A percentile compares a stretch with the other conserved stretches of the same genome.
Evolutionary conservation across 2,329 filamentous ascomycete genomes (phyloP).

Genomic region (Cordyceps farinosa): DNA sequence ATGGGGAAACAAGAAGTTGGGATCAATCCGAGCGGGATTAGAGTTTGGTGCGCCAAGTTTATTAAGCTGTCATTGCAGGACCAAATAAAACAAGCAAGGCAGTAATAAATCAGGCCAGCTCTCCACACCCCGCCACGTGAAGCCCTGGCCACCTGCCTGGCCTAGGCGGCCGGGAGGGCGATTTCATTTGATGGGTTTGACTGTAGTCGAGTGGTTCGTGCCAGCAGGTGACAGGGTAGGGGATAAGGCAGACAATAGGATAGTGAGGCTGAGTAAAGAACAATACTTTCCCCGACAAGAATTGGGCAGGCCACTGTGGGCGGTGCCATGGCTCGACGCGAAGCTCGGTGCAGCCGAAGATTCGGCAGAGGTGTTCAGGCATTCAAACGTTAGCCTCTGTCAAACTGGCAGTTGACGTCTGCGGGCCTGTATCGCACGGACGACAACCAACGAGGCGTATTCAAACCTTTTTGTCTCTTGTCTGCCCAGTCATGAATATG

Average conservation of each 20-base stretch:
- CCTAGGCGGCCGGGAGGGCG: background rate
- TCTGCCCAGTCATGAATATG: background rate
- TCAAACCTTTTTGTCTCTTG: background rate
- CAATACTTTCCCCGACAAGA: background rate
- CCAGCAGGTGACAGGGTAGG: background rate
- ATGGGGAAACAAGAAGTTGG: background rate
- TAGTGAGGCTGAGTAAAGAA: background rate
- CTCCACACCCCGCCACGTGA: constrained; percentile 16
- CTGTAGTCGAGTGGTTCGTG: background rate
- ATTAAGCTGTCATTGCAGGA: background rate
- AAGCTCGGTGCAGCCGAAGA: background rate
- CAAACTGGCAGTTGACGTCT: background rate
- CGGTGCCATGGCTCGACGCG: background rate
- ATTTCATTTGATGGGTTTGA: background rate
- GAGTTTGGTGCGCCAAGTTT: constrained; percentile 5
- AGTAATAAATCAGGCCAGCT: constrained; percentile 5
- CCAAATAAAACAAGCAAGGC: background rate
- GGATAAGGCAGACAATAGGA: background rate
- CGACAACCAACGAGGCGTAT: background rate
- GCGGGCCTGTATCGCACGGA: background rate
- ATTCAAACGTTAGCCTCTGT: background rate
- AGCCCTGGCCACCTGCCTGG: constrained; percentile 5
- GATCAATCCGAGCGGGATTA: constrained; percentile 2
- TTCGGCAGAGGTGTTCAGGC: background rate
- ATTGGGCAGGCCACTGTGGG: background rate